Conservation (phyloP, 306 rosid species). For the Morella rubra region DNA sequence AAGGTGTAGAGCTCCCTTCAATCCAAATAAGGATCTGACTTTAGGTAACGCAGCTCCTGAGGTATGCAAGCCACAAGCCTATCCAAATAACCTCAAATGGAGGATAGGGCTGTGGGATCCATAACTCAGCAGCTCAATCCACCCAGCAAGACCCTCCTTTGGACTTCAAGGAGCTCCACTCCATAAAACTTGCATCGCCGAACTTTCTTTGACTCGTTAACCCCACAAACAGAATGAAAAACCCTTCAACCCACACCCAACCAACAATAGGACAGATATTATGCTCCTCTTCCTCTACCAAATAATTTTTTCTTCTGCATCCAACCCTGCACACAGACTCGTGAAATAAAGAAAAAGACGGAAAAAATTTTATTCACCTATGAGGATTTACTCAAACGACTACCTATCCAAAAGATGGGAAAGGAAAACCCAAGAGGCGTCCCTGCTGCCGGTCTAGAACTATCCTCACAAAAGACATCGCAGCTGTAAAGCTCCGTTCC, state of each 20-base stretch:
- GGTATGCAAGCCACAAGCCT: conserved; percentile 84
- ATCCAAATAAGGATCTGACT: conserved; percentile 81
- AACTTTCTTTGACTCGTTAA: too few relatives aligned
- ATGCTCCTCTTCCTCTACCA: neutral
- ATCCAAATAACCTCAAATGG: conserved; percentile 12
- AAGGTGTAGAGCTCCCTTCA: conserved; percentile 98
- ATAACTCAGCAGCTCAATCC: conserved; percentile 86
- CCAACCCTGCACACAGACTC: too few relatives aligned
- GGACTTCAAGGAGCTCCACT: conserved; percentile 96
- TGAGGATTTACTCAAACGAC: neutral
- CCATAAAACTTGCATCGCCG: conserved; percentile 9
- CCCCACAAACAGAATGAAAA: neutral
- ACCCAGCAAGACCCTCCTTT: conserved; percentile 66
- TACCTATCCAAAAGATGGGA: neutral
- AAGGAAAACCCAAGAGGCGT: neutral
- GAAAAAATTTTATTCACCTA: neutral
- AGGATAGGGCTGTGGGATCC: conserved; percentile 85
- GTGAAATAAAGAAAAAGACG: neutral
- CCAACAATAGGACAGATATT: neutral
- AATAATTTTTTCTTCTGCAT: neutral
- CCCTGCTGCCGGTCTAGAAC: too few relatives aligned
- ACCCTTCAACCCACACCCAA: neutral
- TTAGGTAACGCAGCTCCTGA: conserved; percentile 62
- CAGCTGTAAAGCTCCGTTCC: neutral
- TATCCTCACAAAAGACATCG: neutral